phyloP scores from a whole-genome alignment of 371 early-diverging fungal species.

The Mortierella sp. region DNA sequence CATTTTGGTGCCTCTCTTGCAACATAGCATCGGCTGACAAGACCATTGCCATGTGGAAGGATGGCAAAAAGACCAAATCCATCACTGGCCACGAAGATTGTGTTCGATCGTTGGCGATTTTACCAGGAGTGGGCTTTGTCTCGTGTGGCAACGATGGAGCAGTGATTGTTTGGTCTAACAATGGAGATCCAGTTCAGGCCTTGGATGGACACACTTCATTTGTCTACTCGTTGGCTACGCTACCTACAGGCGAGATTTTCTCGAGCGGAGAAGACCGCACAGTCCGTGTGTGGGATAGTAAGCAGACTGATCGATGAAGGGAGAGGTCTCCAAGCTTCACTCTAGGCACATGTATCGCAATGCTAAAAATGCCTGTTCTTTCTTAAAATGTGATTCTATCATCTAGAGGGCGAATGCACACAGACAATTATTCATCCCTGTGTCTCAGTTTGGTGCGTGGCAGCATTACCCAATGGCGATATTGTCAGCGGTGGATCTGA shows the following conservation, averaged over 20 bases:
- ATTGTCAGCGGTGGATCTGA: constrained; percentile 91
- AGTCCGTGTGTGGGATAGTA: constrained; percentile 89
- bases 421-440: constrained; percentile 92
- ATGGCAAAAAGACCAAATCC: constrained; percentile 74
- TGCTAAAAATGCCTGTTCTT: not conserved
- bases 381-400: not conserved
- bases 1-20: too few relatives aligned
- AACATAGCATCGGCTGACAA: constrained; percentile 91
- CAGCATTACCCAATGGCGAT: constrained; percentile 84
- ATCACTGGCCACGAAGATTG: constrained; percentile 92
- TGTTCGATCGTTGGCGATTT: constrained; percentile 81
- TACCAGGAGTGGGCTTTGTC: constrained; percentile 77
- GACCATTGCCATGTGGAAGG: constrained; percentile 88
- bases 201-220: constrained; percentile 93
- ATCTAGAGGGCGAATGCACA: constrained; percentile 65
- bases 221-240: constrained; percentile 83
- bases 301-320: not conserved
- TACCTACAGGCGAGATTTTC: constrained; percentile 83
- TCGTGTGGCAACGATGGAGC: constrained; percentile 94
- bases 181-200: constrained; percentile 81
- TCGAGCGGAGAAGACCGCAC: constrained; percentile 96
- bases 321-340: not conserved
- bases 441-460: constrained; percentile 92
- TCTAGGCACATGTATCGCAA: not conserved
- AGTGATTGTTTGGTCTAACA: constrained; percentile 83